A percentile compares a stretch with the other conserved stretches of the same genome.
Evolutionary conservation across 148 eudicot species (phyloP).

Genomic region (Camellia granthamiana): DNA sequence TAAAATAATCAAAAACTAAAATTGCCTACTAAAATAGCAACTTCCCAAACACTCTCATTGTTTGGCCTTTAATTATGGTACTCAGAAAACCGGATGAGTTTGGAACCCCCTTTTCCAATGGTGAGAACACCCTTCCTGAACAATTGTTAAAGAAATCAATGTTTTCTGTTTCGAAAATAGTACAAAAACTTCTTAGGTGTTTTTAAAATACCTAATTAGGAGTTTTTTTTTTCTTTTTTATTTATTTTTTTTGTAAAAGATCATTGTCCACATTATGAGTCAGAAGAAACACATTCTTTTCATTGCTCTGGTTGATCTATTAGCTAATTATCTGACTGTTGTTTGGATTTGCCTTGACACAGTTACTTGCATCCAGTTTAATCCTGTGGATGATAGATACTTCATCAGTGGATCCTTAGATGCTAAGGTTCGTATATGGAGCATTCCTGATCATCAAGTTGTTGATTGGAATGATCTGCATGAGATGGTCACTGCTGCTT

Average conservation of each 20-base stretch:
- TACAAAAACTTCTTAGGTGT: not conserved
- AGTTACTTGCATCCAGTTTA: conserved; percentile 98
- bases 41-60: not conserved
- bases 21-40: too few species aligned
- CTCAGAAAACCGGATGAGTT: conserved; percentile 10
- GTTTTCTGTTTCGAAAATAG: not conserved
- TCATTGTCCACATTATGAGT: not conserved
- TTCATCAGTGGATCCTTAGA: conserved; percentile 96
- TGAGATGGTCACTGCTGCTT: conserved; percentile 99
- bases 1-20: too few species aligned
- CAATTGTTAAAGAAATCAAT: not conserved
- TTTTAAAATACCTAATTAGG: not conserved
- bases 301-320: conserved; percentile 5
- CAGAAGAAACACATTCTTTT: not conserved
- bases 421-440: conserved; percentile 96
- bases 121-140: not conserved
- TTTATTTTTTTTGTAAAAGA: not conserved
- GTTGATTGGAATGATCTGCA: conserved; percentile 95
- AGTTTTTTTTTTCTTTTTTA: not conserved
- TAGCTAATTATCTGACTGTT: conserved; percentile 16
- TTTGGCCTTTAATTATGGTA: not conserved
- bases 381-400: conserved; percentile 85
- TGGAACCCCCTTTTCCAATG: not conserved
- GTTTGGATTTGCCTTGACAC: conserved; percentile 27
- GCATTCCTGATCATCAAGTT: conserved; percentile 87